phyloP scores from a whole-genome alignment of 179 eudicot genomes.

The Vitellaria paradoxa region DNA sequence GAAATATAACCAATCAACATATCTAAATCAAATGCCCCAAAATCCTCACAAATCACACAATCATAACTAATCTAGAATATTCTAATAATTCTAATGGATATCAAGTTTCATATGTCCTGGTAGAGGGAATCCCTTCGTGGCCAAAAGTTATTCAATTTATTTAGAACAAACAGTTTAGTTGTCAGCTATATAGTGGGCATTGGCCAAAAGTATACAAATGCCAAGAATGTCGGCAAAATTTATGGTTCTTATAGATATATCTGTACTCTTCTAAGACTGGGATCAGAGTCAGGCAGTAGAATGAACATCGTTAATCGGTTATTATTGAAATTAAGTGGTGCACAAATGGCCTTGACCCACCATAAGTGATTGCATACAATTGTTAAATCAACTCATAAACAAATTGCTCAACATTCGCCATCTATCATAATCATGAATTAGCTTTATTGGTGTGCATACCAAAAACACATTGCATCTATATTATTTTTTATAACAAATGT shows the following conservation, averaged over 20 bases:
- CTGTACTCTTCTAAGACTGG: background rate
- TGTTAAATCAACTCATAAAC: background rate
- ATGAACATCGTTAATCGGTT: background rate
- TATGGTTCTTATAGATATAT: background rate
- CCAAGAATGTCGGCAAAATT: background rate
- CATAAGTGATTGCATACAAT: background rate
- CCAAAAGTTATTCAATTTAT: background rate
- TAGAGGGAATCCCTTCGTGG: background rate
- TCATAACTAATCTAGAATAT: too few species aligned
- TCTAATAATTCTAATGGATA: too few species aligned
- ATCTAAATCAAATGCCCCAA: too few species aligned
- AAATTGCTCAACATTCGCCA: too few species aligned
- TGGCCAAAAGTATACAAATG: background rate
- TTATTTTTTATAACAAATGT: too few species aligned
- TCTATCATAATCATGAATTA: background rate
- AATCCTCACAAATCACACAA: too few species aligned
- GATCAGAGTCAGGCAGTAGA: background rate
- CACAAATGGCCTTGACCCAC: background rate
- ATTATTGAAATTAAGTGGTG: background rate
- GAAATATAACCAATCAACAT: too few species aligned
- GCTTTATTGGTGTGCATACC: too few species aligned
- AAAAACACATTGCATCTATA: too few species aligned
- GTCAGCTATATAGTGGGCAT: background rate
- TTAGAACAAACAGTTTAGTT: background rate
- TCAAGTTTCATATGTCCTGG: background rate